Evolutionary conservation across 179 eudicot species (phyloP).

Genomic region (Corrigiola litoralis): DNA sequence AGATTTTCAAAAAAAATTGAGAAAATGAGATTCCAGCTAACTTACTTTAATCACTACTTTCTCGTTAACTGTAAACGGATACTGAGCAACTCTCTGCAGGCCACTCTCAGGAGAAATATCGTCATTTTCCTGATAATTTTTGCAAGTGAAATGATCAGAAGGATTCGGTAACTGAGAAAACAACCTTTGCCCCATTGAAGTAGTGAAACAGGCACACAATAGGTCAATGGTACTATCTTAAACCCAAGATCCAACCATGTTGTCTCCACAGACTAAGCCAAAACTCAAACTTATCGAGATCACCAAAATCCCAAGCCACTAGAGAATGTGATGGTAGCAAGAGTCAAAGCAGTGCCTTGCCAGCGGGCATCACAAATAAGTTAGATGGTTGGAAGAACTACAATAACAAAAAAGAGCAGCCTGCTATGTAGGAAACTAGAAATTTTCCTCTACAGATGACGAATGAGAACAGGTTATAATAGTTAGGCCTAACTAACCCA

Average conservation of each 20-base stretch:
- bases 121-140: constrained; percentile 56
- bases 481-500: too few relatives aligned
- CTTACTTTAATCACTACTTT: constrained; percentile 75
- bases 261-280: not conserved
- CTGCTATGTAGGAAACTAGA: too few relatives aligned
- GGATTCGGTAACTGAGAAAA: not conserved
- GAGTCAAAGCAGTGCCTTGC: not conserved
- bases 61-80: constrained; percentile 81
- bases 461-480: too few relatives aligned
- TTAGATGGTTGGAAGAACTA: too few relatives aligned
- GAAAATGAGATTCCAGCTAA: not conserved
- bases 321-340: not conserved
- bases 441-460: too few relatives aligned
- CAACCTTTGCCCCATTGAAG: not conserved
- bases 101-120: constrained; percentile 47
- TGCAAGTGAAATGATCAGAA: not conserved
- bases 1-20: not conserved
- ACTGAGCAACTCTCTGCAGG: constrained; percentile 55
- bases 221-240: not conserved
- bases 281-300: not conserved
- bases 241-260: not conserved
- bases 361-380: too few relatives aligned
- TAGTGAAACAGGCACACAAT: not conserved
- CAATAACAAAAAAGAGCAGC: too few relatives aligned
- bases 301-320: too few relatives aligned